Percentiles rank a stretch among this genome's conserved stretches.
Conservation (phyloP, 495 filamentous ascomycete species). For the Penicillium lividum region DNA sequence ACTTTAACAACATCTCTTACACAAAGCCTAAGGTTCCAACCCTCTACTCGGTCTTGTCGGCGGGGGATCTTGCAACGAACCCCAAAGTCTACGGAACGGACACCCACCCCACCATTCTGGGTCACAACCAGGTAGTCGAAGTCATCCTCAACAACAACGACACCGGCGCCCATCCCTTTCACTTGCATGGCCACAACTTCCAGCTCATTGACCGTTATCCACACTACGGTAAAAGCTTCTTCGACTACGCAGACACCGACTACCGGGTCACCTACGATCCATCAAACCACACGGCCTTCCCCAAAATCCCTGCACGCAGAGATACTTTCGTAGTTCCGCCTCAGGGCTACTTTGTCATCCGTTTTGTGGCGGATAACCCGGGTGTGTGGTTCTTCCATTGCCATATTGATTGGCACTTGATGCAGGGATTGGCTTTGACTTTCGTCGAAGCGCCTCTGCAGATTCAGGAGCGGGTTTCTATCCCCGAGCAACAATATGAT, state of each 20-base stretch:
- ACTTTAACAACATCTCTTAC: slow-evolving; percentile 82
- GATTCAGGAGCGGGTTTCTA: slow-evolving; percentile 58
- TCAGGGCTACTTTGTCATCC: slow-evolving; percentile 1
- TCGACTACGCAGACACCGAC: slow-evolving; percentile 35
- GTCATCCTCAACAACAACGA: slow-evolving; percentile 73
- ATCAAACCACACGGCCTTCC: not conserved
- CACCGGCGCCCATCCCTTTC: slow-evolving; percentile 24
- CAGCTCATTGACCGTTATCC: slow-evolving; percentile 11
- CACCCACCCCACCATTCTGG: slow-evolving; percentile 68
- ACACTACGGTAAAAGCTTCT: slow-evolving; percentile 29
- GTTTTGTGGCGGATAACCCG: slow-evolving; percentile 52
- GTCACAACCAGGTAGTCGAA: slow-evolving; percentile 68
- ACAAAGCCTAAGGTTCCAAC: slow-evolving; percentile 73
- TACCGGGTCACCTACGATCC: not conserved
- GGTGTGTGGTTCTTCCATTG: slow-evolving; percentile 63
- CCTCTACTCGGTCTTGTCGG: slow-evolving; percentile 70
- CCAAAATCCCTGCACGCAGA: slow-evolving; percentile 1
- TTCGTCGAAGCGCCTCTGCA: slow-evolving; percentile 60
- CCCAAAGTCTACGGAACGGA: slow-evolving; percentile 69
- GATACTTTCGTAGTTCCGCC: not conserved
- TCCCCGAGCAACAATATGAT: slow-evolving; percentile 64
- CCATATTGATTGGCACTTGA: slow-evolving; percentile 68
- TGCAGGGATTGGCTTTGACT: slow-evolving; percentile 41
- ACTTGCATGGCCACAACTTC: slow-evolving; percentile 32
- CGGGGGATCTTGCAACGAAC: slow-evolving; percentile 62